Conservation (phyloP, 768 basidiomycete species). For the Suillus americanus region DNA sequence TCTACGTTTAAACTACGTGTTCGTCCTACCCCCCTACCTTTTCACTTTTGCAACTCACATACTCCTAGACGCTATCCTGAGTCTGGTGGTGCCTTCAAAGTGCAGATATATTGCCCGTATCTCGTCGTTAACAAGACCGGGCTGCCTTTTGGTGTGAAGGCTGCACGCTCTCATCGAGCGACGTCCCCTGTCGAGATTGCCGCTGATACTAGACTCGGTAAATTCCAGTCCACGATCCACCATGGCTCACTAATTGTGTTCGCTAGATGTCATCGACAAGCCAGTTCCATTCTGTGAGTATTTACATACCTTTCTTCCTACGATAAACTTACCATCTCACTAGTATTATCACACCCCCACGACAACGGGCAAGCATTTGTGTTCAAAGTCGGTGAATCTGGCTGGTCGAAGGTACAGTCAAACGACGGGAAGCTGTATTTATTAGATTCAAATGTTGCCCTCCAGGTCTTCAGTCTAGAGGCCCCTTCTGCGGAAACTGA, state of each 20-base stretch:
- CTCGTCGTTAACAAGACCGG: constrained; percentile 92
- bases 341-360: constrained; percentile 85
- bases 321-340: constrained; percentile 2
- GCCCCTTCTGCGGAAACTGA: constrained; percentile 90
- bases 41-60: constrained; percentile 10
- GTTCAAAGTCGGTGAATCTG: constrained; percentile 77
- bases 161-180: constrained; percentile 58
- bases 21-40: constrained; percentile 30
- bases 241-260: constrained; percentile 6
- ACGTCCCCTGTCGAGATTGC: constrained; percentile 76
- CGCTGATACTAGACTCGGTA: constrained; percentile 73
- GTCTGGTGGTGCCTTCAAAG: constrained; percentile 93
- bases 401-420: constrained; percentile 79
- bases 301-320: constrained; percentile 4
- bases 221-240: constrained; percentile 12
- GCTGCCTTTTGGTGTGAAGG: constrained; percentile 73
- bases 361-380: constrained; percentile 82
- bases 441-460: constrained; percentile 9
- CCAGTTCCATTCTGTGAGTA: constrained; percentile 81
- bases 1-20: constrained; percentile 90
- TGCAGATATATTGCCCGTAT: constrained; percentile 91
- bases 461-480: constrained; percentile 82
- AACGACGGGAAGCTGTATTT: background rate
- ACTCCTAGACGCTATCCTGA: constrained; percentile 68
- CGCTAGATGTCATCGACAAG: constrained; percentile 45